Percentiles rank a stretch among this genome's conserved stretches.
phyloP scores from a whole-genome alignment of 2,329 filamentous ascomycete genomes.

The Neofusicoccum sp. region DNA sequence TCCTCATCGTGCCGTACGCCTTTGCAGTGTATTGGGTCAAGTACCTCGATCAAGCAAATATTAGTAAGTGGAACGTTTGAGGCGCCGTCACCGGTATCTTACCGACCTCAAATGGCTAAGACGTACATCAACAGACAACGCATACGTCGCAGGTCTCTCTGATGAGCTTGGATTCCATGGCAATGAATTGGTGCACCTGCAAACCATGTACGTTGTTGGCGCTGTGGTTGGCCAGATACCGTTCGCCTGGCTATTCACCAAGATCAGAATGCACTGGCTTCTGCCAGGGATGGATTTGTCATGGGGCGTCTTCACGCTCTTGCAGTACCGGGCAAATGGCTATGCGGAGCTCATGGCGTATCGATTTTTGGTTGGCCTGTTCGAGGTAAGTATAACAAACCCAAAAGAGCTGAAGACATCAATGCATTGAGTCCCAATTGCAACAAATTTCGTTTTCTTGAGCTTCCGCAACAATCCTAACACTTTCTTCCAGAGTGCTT shows the following conservation, averaged over 20 bases:
- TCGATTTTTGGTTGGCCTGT: conserved; percentile 55
- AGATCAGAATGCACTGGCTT: conserved; percentile 48
- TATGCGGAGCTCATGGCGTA: conserved; percentile 54
- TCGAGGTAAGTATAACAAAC: conserved; percentile 37
- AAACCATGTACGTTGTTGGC: conserved; percentile 54
- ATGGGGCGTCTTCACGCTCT: conserved; percentile 58
- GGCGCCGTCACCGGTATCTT: too few relatives aligned
- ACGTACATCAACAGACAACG: conserved; percentile 56
- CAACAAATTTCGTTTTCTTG: neutral
- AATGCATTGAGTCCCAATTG: too few relatives aligned
- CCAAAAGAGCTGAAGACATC: too few relatives aligned
- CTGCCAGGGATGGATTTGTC: conserved; percentile 52
- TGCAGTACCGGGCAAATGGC: conserved; percentile 52
- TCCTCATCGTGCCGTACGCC: conserved; percentile 56
- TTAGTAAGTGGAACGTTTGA: conserved; percentile 50
- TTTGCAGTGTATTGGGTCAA: conserved; percentile 58
- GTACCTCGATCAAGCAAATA: conserved; percentile 56
- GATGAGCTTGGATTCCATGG: conserved; percentile 53
- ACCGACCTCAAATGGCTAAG: too few relatives aligned
- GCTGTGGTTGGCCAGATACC: conserved; percentile 53
- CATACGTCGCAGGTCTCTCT: conserved; percentile 55
- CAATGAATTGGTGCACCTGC: conserved; percentile 56
- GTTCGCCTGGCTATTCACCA: conserved; percentile 51
- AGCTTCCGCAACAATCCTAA: neutral
- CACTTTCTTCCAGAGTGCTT: neutral